phyloP scores from a whole-genome alignment of 768 basidiomycete species.

The Candolleomyces efflorescens region DNA sequence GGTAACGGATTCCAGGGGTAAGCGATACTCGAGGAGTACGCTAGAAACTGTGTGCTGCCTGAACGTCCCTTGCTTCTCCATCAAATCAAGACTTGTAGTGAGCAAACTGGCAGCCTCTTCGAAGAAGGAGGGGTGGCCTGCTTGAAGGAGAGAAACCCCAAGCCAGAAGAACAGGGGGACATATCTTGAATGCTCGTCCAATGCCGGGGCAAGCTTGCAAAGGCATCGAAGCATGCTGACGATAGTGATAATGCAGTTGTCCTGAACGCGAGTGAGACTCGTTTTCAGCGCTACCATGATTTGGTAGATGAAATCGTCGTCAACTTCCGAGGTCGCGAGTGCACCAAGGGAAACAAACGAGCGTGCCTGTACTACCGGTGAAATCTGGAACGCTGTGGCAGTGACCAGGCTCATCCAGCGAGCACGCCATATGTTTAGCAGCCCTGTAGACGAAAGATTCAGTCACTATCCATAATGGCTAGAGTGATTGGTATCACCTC shows the following conservation, averaged over 20 bases:
- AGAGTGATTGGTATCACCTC: conserved; percentile 43
- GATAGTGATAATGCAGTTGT: conserved; percentile 65
- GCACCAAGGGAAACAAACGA: conserved; percentile 81
- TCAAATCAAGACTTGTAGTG: conserved; percentile 56
- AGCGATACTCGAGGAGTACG: conserved; percentile 61
- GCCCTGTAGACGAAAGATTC: conserved; percentile 36
- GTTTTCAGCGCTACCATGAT: conserved; percentile 84
- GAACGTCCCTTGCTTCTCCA: conserved; percentile 60
- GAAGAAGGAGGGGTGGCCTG: conserved; percentile 67
- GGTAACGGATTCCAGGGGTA: conserved; percentile 61
- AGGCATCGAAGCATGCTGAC: conserved; percentile 90
- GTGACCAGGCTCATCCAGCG: conserved; percentile 91
- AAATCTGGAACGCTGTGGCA: conserved; percentile 86
- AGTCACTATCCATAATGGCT: background rate
- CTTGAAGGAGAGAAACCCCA: conserved; percentile 77
- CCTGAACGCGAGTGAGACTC: conserved; percentile 62
- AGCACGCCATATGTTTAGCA: conserved; percentile 87
- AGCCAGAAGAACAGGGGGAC: conserved; percentile 81
- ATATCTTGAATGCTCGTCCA: conserved; percentile 68
- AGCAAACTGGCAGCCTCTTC: conserved; percentile 67
- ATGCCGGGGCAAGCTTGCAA: conserved; percentile 67
- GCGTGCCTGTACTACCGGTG: conserved; percentile 82
- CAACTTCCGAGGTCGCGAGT: conserved; percentile 82
- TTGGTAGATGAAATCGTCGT: conserved; percentile 91
- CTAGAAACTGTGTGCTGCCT: conserved; percentile 45